Evolutionary conservation across 169 alveolate species (phyloP).

Genomic region (Plasmodium vivax): DNA sequence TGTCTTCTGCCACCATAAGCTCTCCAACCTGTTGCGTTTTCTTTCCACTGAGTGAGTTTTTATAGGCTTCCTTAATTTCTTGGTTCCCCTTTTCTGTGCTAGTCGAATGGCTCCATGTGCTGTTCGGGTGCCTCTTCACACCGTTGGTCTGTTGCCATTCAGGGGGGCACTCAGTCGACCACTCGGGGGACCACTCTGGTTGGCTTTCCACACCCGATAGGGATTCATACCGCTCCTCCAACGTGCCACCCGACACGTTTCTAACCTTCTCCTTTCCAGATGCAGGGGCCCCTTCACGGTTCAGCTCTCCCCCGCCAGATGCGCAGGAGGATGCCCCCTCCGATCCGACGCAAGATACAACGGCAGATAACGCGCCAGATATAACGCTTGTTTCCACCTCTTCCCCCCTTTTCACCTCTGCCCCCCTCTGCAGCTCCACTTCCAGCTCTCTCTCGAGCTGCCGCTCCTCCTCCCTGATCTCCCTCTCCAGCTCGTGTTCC

Average conservation of each 20-base stretch:
- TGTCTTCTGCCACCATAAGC: not conserved
- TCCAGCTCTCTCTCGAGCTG: conserved; percentile 18
- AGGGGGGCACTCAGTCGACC: not conserved
- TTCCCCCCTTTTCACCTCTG: not conserved
- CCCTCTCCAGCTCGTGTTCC: conserved; percentile 15
- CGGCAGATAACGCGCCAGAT: not conserved
- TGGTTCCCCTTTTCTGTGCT: not conserved
- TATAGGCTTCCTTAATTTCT: not conserved
- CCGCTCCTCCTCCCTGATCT: conserved; percentile 17
- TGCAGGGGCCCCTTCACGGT: not conserved
- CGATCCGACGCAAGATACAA: not conserved
- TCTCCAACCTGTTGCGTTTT: not conserved
- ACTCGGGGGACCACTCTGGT: not conserved
- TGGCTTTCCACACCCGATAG: not conserved
- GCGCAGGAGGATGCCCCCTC: not conserved
- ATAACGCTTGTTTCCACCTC: not conserved
- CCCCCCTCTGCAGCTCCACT: not conserved
- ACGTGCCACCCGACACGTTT: not conserved
- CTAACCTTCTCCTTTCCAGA: not conserved
- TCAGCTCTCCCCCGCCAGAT: not conserved
- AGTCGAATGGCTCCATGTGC: not conserved
- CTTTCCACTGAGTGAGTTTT: not conserved
- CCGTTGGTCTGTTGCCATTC: not conserved
- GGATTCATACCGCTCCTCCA: not conserved
- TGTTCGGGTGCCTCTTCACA: not conserved